These are phyloP conservation scores for Colletotrichum godetiae DNA, from an alignment of 2,329 filamentous ascomycete species.

Conservation along the genomic window DNA sequence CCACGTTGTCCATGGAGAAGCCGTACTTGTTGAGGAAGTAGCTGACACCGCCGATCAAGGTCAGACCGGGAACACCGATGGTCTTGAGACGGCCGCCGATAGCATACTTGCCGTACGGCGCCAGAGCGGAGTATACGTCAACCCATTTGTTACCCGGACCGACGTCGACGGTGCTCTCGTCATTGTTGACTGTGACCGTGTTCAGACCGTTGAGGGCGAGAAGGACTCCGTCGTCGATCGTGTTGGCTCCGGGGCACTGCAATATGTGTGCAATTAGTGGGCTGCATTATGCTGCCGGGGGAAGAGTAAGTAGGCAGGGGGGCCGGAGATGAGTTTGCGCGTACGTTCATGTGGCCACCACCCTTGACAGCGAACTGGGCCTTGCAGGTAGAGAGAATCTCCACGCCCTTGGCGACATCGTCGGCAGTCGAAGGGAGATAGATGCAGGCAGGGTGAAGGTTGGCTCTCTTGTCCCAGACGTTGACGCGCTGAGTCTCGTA, in stretches of 20 bases:
- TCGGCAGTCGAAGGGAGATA: not conserved
- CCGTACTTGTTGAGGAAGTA: slow-evolving; percentile 44
- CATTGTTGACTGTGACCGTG: too few species aligned
- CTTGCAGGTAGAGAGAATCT: slow-evolving; percentile 5
- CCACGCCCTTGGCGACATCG: not conserved
- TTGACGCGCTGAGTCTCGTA: not conserved
- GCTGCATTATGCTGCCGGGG: too few species aligned
- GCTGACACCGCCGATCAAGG: slow-evolving; percentile 43
- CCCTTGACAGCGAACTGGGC: slow-evolving; percentile 41
- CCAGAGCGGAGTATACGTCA: too few species aligned
- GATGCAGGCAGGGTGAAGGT: not conserved
- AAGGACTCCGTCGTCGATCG: too few species aligned
- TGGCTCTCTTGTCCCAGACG: not conserved
- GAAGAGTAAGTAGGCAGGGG: too few species aligned
- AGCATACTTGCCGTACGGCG: too few species aligned
- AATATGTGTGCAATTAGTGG: too few species aligned
- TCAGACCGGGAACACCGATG: slow-evolving; percentile 41
- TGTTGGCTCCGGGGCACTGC: too few species aligned
- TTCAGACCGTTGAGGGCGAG: too few species aligned
- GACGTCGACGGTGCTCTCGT: too few species aligned
- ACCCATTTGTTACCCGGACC: too few species aligned
- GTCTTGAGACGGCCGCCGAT: too few species aligned
- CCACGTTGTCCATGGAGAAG: slow-evolving; percentile 41
- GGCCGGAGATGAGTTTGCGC: not conserved
- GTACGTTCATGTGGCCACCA: slow-evolving; percentile 41